Conservation (phyloP, 208 protist species). For the Leishmania lainsoni region DNA sequence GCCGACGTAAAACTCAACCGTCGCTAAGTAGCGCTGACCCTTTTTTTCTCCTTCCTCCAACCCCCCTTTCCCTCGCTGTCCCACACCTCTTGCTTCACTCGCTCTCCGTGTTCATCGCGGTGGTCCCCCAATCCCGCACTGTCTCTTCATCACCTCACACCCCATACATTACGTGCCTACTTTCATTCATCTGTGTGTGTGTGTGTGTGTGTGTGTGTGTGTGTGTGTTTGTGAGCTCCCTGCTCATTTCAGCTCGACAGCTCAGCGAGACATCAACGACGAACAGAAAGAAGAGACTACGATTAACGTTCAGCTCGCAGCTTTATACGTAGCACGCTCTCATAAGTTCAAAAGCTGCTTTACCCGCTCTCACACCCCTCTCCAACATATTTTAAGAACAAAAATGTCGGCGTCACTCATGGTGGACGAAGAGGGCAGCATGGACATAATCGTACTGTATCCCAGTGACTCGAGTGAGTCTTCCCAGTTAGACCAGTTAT, state of each 20-base stretch:
- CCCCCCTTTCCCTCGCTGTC: background rate
- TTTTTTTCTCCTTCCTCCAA: background rate
- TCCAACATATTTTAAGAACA: background rate
- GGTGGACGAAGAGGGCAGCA: conserved; percentile 10
- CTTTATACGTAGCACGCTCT: background rate
- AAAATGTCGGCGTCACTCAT: conserved; percentile 6
- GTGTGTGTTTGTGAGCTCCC: background rate
- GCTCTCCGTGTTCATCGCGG: background rate
- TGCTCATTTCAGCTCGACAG: background rate
- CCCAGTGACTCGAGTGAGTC: conserved; percentile 29
- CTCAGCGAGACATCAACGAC: background rate
- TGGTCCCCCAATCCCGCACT: background rate
- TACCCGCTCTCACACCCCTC: background rate
- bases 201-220: background rate
- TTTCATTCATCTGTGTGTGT: background rate
- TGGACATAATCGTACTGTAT: conserved; percentile 26
- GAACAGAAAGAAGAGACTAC: background rate
- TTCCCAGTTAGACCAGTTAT: conserved; percentile 33
- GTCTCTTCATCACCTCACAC: background rate
- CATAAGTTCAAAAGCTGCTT: background rate
- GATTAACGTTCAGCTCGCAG: background rate
- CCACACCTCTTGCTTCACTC: background rate
- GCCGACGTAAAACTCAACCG: background rate
- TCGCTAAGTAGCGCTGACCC: background rate
- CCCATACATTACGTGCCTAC: background rate